Evolutionary conservation across 768 basidiomycete species (phyloP), one percentile per base, ranked within the genome.

Genomic region (Inosperma sp.): DNA sequence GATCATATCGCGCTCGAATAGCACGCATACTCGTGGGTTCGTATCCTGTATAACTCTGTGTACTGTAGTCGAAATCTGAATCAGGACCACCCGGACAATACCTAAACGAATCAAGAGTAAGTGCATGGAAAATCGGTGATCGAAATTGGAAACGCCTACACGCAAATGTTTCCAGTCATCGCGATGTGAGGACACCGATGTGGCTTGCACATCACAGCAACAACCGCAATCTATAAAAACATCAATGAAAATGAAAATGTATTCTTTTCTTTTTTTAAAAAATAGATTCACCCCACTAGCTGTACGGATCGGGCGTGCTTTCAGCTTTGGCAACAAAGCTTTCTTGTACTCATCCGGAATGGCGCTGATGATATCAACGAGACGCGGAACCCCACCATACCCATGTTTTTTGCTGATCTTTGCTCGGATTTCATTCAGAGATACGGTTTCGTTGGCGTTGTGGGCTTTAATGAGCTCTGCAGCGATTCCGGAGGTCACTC

Each of bases 181-280:
- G 96, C 96, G 49, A 99, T 98, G 71, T 99, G 96, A 4, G 96
- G 96, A 75, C 96, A 99, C 48, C 96, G 82, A 75, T 99, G 96
- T 2, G 96, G 96, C 64, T 98, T 99, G 74, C 93, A 95, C 96
- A 99, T 99, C n/a, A 99, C 95, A 7, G 96, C 96, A 12, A 99
- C 96, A 19, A 98, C 95, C 13, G 95, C 96, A 52, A 98, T 94
- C 93, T 95, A 52, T 3, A 4, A 37, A 50, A 29, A 34, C 10
- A 21, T 50, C 10, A 2, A 22, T 45, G 22, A 37, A 48, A 42
- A n/a, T n/a, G n/a, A 44, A 49, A 39, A 42, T n/a, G 17, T 25
- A 49, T 16, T 1, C 8, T 27, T 16, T 17, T 16, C 14, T 16
- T 21, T 25, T 25, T 39, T 33, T 34, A 31, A 31, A 6, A 40